Conservation (phyloP, 2,329 filamentous ascomycete species). For the Talaromyces sp. region DNA sequence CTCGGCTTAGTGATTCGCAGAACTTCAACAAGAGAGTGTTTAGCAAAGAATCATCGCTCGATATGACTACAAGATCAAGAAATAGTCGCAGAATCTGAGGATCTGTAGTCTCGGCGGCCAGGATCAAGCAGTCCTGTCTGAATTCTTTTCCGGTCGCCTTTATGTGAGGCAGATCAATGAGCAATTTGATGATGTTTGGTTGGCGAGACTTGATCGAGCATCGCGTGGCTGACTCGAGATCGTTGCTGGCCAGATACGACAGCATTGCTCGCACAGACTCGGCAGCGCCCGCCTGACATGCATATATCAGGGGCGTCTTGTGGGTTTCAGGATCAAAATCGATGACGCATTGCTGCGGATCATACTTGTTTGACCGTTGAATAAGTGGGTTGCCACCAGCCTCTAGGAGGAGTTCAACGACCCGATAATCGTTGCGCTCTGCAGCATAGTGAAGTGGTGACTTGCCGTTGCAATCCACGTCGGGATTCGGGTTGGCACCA, state of each 20-base stretch:
- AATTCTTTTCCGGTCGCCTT: neutral
- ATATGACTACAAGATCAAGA: neutral
- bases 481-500: conserved; percentile 20
- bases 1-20: neutral
- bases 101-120: neutral
- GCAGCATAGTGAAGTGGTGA: conserved; percentile 25
- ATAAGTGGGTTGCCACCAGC: neutral
- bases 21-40: neutral
- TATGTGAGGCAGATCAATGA: neutral
- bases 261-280: conserved; percentile 18
- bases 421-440: conserved; percentile 18
- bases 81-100: neutral
- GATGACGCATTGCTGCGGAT: neutral
- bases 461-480: conserved; percentile 14
- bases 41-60: neutral
- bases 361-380: neutral
- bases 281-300: neutral
- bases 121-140: neutral
- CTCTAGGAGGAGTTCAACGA: conserved; percentile 23
- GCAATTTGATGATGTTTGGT: neutral
- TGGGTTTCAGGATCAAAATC: neutral
- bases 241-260: conserved; percentile 10
- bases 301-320: neutral
- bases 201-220: conserved; percentile 12
- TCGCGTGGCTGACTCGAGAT: conserved; percentile 1